Evolutionary conservation across 2,329 filamentous ascomycete species (phyloP), one percentile per base, ranked within the genome.

Genomic region (Sporothrix dimorphospora): DNA sequence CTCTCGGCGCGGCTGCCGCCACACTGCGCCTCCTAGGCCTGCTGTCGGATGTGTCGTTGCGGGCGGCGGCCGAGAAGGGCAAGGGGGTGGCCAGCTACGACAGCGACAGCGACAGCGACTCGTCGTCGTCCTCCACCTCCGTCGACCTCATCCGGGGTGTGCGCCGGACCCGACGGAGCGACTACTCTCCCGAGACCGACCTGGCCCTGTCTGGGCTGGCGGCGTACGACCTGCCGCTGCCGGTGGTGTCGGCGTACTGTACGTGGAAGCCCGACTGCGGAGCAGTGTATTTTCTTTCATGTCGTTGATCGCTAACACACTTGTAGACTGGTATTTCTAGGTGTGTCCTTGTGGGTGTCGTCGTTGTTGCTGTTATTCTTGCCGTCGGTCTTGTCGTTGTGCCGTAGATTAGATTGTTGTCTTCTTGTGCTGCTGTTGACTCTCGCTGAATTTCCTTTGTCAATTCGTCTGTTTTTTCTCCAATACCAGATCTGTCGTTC

Each of bases 321-420:
- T n/a, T n/a, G 11, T 24, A 69, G 66, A 69, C 38, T 69, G 66
- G 66, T 69, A 57, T 45, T 57, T 57, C 16, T 42, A 69, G 21
- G 34, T n/a, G 59, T 42, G 63, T 16, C 24, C 12, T 7, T 1
- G 19, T n/a, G 5, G 51, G 34, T 21, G 16, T 38, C 16, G 30
- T 21, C 40, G 27, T 19, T n/a, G 55, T 3, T 5, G 19, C 40
- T 0, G 55, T 27, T 27, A 8, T n/a, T 40, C n/a, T n/a, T n/a
- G n/a, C n/a, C n/a, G n/a, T n/a, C n/a, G n/a, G 30, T 16, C n/a
- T 30, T 34, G n/a, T 47, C 40, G 3, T 9, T 42, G 40, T 11
- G 40, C 40, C 40, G 40, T 9, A 9, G 38, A 40, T 8, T 9
- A 8, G 40, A 3, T 9, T 14, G 40, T 42, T 42, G 40, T 3